phyloP scores from a whole-genome alignment of 768 basidiomycete species.

The Suillus variegatus region DNA sequence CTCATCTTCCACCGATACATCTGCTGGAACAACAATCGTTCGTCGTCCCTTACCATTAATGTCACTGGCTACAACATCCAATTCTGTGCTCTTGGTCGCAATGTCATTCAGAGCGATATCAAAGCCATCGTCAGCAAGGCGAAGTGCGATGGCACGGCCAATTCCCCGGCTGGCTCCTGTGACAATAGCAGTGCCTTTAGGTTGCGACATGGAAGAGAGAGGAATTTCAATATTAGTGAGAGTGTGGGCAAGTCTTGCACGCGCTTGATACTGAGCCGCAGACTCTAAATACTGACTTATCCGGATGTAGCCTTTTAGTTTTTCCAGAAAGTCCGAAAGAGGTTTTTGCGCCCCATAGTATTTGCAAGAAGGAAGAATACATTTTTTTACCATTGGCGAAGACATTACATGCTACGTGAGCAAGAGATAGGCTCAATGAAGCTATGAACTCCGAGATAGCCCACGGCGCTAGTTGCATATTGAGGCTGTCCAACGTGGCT shows the following conservation, averaged over 20 bases:
- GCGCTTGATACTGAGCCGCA: not conserved
- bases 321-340: not conserved
- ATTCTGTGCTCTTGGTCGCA: slow-evolving; percentile 7
- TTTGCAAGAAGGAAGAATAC: not conserved
- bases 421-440: not conserved
- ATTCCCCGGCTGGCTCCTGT: slow-evolving; percentile 51
- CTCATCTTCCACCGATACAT: slow-evolving; percentile 19
- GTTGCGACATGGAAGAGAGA: slow-evolving; percentile 1
- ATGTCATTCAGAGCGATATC: slow-evolving; percentile 50
- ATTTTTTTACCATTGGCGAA: not conserved
- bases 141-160: slow-evolving; percentile 46
- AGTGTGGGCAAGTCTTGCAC: not conserved
- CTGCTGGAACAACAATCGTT: slow-evolving; percentile 6
- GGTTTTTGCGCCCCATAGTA: not conserved
- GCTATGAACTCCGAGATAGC: slow-evolving; percentile 26
- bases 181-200: slow-evolving; percentile 37
- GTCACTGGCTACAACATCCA: slow-evolving; percentile 15
- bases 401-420: slow-evolving; percentile 5
- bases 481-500: slow-evolving; percentile 27
- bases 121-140: slow-evolving; percentile 49
- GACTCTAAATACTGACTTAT: not conserved
- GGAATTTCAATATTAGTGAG: not conserved
- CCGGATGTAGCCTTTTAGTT: not conserved
- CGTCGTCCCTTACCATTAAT: slow-evolving; percentile 14
- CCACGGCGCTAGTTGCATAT: slow-evolving; percentile 31